Evolutionary conservation across 2,329 filamentous ascomycete species (phyloP).

Genomic region (Sclerotinia subarctica): DNA sequence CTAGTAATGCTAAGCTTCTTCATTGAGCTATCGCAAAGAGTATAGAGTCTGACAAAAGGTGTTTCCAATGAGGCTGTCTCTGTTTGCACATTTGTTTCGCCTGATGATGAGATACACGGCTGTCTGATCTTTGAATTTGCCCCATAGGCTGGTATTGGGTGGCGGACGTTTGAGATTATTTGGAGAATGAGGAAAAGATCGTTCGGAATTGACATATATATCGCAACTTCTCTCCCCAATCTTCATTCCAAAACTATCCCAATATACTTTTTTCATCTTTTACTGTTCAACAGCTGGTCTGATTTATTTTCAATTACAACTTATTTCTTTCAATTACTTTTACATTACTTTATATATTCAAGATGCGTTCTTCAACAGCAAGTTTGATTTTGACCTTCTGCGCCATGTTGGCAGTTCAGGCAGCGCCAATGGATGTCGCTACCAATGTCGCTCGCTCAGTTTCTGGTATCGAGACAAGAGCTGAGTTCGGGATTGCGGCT

Average conservation of each 20-base stretch:
- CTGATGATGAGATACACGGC: neutral
- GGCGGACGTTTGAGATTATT: constrained; percentile 8
- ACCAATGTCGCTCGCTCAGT: constrained; percentile 20
- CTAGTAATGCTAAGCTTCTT: neutral
- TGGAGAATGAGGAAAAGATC: neutral
- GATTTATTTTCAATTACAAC: constrained; percentile 6
- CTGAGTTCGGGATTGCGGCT: neutral
- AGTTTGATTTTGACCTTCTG: constrained; percentile 33
- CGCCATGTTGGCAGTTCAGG: constrained; percentile 30
- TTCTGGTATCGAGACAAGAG: constrained; percentile 9
- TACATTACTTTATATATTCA: constrained; percentile 18
- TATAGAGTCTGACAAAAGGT: constrained; percentile 16
- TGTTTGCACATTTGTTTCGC: constrained; percentile 13
- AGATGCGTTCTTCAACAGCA: constrained; percentile 32
- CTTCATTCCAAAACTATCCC: neutral
- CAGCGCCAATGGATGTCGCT: constrained; percentile 23
- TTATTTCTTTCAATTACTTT: neutral
- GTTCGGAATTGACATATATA: constrained; percentile 1
- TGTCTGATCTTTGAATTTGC: constrained; percentile 5
- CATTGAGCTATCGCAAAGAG: constrained; percentile 1
- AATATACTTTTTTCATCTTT: neutral
- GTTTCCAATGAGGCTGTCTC: constrained; percentile 15
- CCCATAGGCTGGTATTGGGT: neutral
- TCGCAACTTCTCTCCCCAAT: neutral
- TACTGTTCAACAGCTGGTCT: constrained; percentile 14